Percentiles rank a stretch among this genome's conserved stretches.
Evolutionary conservation across 495 filamentous ascomycete genomes (phyloP).

Genomic region (Neurospora terricola): DNA sequence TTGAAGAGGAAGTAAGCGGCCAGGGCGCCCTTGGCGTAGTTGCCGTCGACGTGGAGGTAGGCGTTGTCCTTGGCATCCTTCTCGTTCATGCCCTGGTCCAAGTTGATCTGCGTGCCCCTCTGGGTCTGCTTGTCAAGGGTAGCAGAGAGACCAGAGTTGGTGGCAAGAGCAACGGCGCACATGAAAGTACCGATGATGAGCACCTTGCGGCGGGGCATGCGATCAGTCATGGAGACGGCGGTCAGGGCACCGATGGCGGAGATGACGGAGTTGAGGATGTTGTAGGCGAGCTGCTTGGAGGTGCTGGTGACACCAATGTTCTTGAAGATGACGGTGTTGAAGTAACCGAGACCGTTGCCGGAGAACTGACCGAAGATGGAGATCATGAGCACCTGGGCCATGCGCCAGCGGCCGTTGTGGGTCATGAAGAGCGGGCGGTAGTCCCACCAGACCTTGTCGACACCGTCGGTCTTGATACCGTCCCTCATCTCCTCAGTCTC

Average conservation of each 20-base stretch:
- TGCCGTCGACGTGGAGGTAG: slow-evolving; percentile 16
- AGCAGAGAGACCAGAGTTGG: slow-evolving; percentile 36
- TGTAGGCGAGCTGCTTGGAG: slow-evolving; percentile 33
- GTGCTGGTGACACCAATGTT: slow-evolving; percentile 22
- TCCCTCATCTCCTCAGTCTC: slow-evolving; percentile 52
- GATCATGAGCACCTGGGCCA: slow-evolving; percentile 39
- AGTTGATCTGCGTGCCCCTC: neutral
- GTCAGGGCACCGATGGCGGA: slow-evolving; percentile 36
- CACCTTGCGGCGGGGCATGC: slow-evolving; percentile 36
- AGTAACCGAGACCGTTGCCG: slow-evolving; percentile 37
- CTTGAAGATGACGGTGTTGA: slow-evolving; percentile 28
- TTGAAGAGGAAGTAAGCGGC: slow-evolving; percentile 50
- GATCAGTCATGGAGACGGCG: slow-evolving; percentile 32
- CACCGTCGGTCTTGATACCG: slow-evolving; percentile 43
- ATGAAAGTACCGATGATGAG: slow-evolving; percentile 32
- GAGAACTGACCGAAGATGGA: slow-evolving; percentile 46
- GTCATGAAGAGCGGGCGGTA: slow-evolving; percentile 35
- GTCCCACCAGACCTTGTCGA: slow-evolving; percentile 41
- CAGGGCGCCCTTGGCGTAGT: slow-evolving; percentile 33
- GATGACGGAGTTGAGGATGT: slow-evolving; percentile 35
- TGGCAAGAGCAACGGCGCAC: slow-evolving; percentile 40
- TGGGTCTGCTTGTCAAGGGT: slow-evolving; percentile 31
- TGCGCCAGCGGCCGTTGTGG: slow-evolving; percentile 38
- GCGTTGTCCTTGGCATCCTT: slow-evolving; percentile 2
- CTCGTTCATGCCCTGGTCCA: neutral